These are phyloP conservation scores for Colletotrichum echinochloae DNA, from an alignment of 2,329 filamentous ascomycete species.

Conservation along the genomic window DNA sequence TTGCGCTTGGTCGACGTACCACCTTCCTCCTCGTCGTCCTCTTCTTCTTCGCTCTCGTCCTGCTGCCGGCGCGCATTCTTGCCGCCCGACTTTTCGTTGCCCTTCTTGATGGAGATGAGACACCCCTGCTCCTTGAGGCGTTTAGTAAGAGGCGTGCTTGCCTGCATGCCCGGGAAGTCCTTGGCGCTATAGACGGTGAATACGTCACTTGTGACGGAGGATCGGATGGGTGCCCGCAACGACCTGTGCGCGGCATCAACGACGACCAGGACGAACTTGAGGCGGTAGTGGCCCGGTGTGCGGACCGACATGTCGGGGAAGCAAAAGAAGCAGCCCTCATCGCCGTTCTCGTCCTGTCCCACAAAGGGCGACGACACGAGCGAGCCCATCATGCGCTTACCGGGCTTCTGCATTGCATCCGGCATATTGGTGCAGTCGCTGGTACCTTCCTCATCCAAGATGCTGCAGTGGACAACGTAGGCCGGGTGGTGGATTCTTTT, in stretches of 20 bases:
- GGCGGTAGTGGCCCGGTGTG: constrained; percentile 79
- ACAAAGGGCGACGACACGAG: constrained; percentile 82
- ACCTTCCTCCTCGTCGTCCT: constrained; percentile 57
- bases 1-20: constrained; percentile 27
- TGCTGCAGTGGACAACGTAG: constrained; percentile 80
- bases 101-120: constrained; percentile 88
- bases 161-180: constrained; percentile 86
- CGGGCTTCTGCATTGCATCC: constrained; percentile 76
- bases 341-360: constrained; percentile 77
- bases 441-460: constrained; percentile 76
- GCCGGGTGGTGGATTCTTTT: constrained; percentile 69
- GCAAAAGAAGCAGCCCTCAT: constrained; percentile 86
- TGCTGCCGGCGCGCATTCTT: constrained; percentile 50
- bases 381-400: constrained; percentile 83
- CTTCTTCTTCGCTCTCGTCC: constrained; percentile 60
- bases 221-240: constrained; percentile 65
- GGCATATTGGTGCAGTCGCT: constrained; percentile 79
- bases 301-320: constrained; percentile 86
- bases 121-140: constrained; percentile 82
- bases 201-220: constrained; percentile 71
- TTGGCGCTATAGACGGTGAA: constrained; percentile 87
- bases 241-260: constrained; percentile 70
- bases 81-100: constrained; percentile 72
- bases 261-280: constrained; percentile 80
- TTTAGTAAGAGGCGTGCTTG: constrained; percentile 80